These are phyloP conservation scores for Linum trigynum DNA, from an alignment of 345 rosid genomes.

Conservation along the genomic window DNA sequence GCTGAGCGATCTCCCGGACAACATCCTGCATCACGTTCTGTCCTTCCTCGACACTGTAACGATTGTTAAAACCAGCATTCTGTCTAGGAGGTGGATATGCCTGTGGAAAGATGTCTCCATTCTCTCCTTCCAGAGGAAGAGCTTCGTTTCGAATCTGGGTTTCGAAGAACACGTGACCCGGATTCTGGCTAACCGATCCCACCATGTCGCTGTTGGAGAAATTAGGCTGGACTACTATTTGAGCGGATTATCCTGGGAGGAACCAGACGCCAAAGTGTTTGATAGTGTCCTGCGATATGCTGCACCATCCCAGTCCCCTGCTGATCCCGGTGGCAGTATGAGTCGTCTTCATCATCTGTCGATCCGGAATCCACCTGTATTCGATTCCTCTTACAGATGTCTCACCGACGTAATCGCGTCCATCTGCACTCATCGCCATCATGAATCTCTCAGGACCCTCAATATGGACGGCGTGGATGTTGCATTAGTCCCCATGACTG, in stretches of 20 bases:
- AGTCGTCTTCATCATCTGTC: not conserved
- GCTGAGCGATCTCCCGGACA: not conserved
- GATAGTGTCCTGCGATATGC: not conserved
- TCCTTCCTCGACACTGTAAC: not conserved
- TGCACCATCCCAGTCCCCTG: not conserved
- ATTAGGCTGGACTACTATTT: not conserved
- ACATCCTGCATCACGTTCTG: not conserved
- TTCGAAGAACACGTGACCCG: not conserved
- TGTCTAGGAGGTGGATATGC: not conserved
- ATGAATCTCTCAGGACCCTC: not conserved
- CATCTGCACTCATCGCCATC: not conserved
- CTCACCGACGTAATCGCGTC: not conserved
- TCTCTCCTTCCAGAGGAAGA: not conserved
- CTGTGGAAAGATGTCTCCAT: not conserved
- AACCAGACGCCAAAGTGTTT: not conserved
- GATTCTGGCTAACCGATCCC: not conserved
- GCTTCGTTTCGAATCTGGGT: not conserved
- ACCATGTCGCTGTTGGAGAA: not conserved
- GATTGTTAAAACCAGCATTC: not conserved
- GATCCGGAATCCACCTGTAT: not conserved
- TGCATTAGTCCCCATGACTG: not conserved
- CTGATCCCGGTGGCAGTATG: not conserved
- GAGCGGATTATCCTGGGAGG: not conserved
- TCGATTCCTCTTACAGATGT: no score
- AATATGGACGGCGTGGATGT: not conserved